These are phyloP conservation scores for Vitis riparia DNA, from an alignment of 164 flowering plant species.

Conservation along the genomic window DNA sequence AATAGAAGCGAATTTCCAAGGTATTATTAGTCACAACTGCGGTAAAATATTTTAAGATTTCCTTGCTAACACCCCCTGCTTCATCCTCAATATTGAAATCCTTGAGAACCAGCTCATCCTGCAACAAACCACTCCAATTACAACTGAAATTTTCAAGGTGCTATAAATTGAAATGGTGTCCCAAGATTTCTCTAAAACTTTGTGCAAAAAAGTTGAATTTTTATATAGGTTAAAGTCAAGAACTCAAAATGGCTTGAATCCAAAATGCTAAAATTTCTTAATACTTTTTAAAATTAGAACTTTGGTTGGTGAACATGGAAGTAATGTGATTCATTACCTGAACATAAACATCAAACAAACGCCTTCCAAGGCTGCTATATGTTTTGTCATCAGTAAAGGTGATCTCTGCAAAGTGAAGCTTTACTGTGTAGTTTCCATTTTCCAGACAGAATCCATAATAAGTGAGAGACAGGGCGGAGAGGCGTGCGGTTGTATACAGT, in stretches of 20 bases:
- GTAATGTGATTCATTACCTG: constrained; percentile 40
- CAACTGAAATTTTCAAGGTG: too few relatives aligned
- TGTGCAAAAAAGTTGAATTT: background rate
- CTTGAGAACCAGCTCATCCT: constrained; percentile 38
- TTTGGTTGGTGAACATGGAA: too few relatives aligned
- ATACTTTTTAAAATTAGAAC: too few relatives aligned
- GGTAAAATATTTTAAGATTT: constrained; percentile 18
- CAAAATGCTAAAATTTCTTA: too few relatives aligned
- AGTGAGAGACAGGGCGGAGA: constrained; percentile 59
- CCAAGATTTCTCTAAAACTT: background rate
- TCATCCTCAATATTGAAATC: constrained; percentile 59
- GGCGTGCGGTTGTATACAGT: constrained; percentile 50
- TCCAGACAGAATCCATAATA: constrained; percentile 57
- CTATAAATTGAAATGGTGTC: too few relatives aligned
- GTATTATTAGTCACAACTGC: constrained; percentile 30
- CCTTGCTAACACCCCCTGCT: constrained; percentile 47
- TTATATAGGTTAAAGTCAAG: too few relatives aligned
- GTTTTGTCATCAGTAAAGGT: constrained; percentile 43
- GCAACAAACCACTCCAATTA: constrained; percentile 1
- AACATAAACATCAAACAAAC: constrained; percentile 62
- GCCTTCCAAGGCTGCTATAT: constrained; percentile 62
- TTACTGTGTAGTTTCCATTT: constrained; percentile 57
- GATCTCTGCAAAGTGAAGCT: constrained; percentile 68
- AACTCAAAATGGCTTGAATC: too few relatives aligned
- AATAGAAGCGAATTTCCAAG: constrained; percentile 33